Percentiles rank a stretch among this genome's conserved stretches.
Conservation (phyloP, 1,284 basidiomycete genomes). For the Rhodotorula sp. region DNA sequence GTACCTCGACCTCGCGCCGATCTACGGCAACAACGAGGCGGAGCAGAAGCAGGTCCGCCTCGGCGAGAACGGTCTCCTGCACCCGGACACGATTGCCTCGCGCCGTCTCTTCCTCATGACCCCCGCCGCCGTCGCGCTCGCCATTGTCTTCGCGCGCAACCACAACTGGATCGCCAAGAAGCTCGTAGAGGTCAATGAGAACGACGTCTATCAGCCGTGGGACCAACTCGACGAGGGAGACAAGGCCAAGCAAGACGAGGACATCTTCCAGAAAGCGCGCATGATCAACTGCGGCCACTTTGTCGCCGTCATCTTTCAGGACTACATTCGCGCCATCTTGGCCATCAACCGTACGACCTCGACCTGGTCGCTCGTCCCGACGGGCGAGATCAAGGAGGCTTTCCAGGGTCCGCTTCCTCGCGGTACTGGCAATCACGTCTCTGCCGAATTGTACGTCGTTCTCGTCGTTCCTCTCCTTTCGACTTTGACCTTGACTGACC, state of each 20-base stretch:
- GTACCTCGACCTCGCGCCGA: slow-evolving; percentile 71
- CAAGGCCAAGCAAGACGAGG: slow-evolving; percentile 54
- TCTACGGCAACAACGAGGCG: slow-evolving; percentile 64
- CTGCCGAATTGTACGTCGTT: slow-evolving; percentile 58
- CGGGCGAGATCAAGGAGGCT: slow-evolving; percentile 64
- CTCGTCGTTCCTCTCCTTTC: background rate
- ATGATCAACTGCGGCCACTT: slow-evolving; percentile 58
- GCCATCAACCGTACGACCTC: slow-evolving; percentile 29
- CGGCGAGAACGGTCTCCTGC: slow-evolving; percentile 60
- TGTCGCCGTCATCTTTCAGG: slow-evolving; percentile 25
- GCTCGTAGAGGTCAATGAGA: slow-evolving; percentile 67
- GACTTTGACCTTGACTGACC: background rate
- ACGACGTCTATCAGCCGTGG: slow-evolving; percentile 51
- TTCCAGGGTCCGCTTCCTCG: slow-evolving; percentile 57
- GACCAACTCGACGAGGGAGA: slow-evolving; percentile 48
- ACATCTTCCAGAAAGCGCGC: slow-evolving; percentile 70
- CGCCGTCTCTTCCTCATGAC: slow-evolving; percentile 68
- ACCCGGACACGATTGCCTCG: slow-evolving; percentile 69
- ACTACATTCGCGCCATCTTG: slow-evolving; percentile 35
- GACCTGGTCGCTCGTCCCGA: slow-evolving; percentile 35
- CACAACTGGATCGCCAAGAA: slow-evolving; percentile 77
- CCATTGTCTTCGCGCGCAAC: slow-evolving; percentile 63
- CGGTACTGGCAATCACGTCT: slow-evolving; percentile 63
- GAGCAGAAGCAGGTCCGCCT: slow-evolving; percentile 59
- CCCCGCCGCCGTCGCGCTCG: slow-evolving; percentile 64